A percentile compares a stretch with the other conserved stretches of the same genome.
Evolutionary conservation across 805 yeast genomes (phyloP).

Genomic region (Spathaspora girioi): DNA sequence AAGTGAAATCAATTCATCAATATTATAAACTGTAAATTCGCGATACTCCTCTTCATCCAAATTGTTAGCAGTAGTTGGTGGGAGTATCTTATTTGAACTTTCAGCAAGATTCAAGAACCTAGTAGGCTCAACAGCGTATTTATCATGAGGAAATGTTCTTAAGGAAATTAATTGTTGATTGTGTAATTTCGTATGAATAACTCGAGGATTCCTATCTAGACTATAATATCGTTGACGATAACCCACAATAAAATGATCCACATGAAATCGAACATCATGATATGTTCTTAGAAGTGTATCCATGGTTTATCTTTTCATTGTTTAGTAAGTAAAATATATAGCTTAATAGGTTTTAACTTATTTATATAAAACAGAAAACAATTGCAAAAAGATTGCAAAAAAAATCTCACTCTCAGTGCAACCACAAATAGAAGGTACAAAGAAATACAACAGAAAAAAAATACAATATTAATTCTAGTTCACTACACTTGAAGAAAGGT

Average conservation of each 20-base stretch:
- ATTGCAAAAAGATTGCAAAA: not conserved
- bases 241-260: constrained; percentile 29
- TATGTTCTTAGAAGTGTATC: constrained; percentile 1
- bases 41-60: not conserved
- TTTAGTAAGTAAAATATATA: not conserved
- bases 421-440: not conserved
- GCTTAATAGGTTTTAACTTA: not conserved
- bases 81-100: not conserved
- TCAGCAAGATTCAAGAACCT: constrained; percentile 24
- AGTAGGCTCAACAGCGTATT: constrained; percentile 26
- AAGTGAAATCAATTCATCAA: not conserved
- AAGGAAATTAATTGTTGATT: constrained; percentile 34
- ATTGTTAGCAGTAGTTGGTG: not conserved
- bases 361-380: not conserved
- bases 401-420: not conserved
- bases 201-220: constrained; percentile 31
- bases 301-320: not conserved
- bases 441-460: too few species aligned
- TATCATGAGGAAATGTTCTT: constrained; percentile 33
- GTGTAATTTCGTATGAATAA: constrained; percentile 32
- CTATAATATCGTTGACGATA: constrained; percentile 37
- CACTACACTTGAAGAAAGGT: not conserved
- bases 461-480: not conserved
- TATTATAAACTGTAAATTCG: not conserved
- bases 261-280: constrained; percentile 28